Conservation (phyloP, 2,329 filamentous ascomycete species). For the Arthroderma sp. region DNA sequence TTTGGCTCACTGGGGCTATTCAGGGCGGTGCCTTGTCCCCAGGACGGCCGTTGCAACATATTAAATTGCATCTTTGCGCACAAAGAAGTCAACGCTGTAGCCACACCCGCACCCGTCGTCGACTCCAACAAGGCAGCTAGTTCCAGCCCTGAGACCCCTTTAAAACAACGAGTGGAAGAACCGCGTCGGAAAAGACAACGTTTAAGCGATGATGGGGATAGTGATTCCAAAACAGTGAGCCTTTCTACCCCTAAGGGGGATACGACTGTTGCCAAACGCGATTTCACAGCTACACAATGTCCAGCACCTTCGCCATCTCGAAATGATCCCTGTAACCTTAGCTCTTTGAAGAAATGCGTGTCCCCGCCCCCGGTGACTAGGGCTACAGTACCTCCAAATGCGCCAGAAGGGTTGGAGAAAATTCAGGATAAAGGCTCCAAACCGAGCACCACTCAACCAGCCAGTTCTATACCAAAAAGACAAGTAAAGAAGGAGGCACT, state of each 20-base stretch:
- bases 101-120: constrained; percentile 6
- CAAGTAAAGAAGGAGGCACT: constrained; percentile 31
- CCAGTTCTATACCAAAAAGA: constrained; percentile 11
- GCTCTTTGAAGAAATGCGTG: constrained; percentile 18
- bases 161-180: constrained; percentile 7
- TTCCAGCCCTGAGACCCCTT: not conserved
- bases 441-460: not conserved
- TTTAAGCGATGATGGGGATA: constrained; percentile 2
- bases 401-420: not conserved
- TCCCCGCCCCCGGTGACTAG: constrained; percentile 22
- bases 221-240: not conserved
- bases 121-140: not conserved
- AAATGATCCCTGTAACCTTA: constrained; percentile 14
- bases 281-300: not conserved
- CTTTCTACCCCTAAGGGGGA: not conserved
- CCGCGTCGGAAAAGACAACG: constrained; percentile 25
- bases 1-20: constrained; percentile 46
- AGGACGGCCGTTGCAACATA: constrained; percentile 39
- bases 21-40: constrained; percentile 42
- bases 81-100: constrained; percentile 17
- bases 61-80: constrained; percentile 50
- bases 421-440: not conserved
- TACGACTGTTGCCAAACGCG: not conserved
- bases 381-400: not conserved
- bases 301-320: not conserved